Evolutionary conservation across 1,284 basidiomycete genomes (phyloP).

Genomic region (Heterobasidion annosum): DNA sequence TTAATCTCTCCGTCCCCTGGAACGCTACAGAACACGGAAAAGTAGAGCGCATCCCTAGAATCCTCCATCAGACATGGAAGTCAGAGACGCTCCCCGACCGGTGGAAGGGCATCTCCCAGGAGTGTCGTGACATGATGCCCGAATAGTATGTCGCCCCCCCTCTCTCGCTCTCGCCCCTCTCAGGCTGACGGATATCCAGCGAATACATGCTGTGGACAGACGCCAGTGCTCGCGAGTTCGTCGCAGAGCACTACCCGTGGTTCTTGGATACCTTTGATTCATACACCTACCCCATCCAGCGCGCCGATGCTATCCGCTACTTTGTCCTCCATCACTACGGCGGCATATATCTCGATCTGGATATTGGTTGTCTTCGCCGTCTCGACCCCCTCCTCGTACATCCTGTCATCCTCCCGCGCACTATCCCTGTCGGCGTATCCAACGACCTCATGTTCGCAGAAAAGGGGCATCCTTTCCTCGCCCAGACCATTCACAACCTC

Average conservation of each 20-base stretch:
- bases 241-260: slow-evolving; percentile 83
- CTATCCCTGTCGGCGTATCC: slow-evolving; percentile 93
- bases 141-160: slow-evolving; percentile 73
- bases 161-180: slow-evolving; percentile 9
- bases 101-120: slow-evolving; percentile 77
- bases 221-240: slow-evolving; percentile 81
- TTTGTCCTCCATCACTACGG: slow-evolving; percentile 95
- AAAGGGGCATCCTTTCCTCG: slow-evolving; percentile 83
- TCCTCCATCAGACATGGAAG: slow-evolving; percentile 99
- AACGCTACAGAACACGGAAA: slow-evolving; percentile 51
- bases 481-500: slow-evolving; percentile 88
- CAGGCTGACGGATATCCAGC: slow-evolving; percentile 29
- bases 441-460: slow-evolving; percentile 96
- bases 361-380: slow-evolving; percentile 90
- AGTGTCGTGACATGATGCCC: slow-evolving; percentile 82
- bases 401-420: slow-evolving; percentile 88
- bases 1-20: slow-evolving; percentile 38
- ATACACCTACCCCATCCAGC: slow-evolving; percentile 92
- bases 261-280: slow-evolving; percentile 90
- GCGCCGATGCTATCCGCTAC: slow-evolving; percentile 97
- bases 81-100: slow-evolving; percentile 76
- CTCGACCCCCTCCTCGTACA: slow-evolving; percentile 85
- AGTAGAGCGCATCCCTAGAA: slow-evolving; percentile 77
- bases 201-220: slow-evolving; percentile 99
- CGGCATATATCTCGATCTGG: slow-evolving; percentile 94